Evolutionary conservation across 768 basidiomycete genomes (phyloP), one percentile per base, ranked within the genome.

Genomic region (Boletales sp.): DNA sequence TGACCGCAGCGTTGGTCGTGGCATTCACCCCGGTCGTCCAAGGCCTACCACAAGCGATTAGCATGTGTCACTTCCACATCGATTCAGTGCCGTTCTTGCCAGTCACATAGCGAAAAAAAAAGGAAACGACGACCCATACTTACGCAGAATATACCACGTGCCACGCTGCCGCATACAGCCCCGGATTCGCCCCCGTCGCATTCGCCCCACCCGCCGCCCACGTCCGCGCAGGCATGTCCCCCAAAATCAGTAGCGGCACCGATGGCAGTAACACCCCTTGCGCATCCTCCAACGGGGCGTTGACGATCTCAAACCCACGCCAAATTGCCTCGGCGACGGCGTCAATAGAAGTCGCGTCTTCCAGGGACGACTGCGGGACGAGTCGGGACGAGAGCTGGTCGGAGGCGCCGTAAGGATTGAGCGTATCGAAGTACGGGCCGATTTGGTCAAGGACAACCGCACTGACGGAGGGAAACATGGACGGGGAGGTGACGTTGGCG

Each of bases 361-460:
- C 44, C 3, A 64, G 39, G 31, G 32, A 48, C 1, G 60, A 46
- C 35, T 48, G 36, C 5, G 60, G 60, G 8, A 63, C 33, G 18
- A 63, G 53, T 9, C 57, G 63, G 3, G 63, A 62, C 0, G 57
- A 34, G 1, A 53, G n/a, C 11, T 62, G 51, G n/a, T 21, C 46
- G 28, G 55, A 51, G 39, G 48, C 46, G 19, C 57, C 60, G 9
- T 61, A 64, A 14, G 4, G 8, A 15, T 17, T 54, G 32, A 41
- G 0, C 1, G 13, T 17, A 7, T 64, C 61, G n/a, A 54, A 60
- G 32, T 47, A 34, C 4, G 60, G 60, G 0, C 53, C 57, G 14
- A 60, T 12, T 12, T 41, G 4, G 36, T 57, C 14, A 11, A 35
- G 35, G 11, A 50, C 31, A 14, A 51, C 51, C 2, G 47, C 48